Conservation (phyloP, 73 alveolate species). For the Paramecium tetraurelia region DNA sequence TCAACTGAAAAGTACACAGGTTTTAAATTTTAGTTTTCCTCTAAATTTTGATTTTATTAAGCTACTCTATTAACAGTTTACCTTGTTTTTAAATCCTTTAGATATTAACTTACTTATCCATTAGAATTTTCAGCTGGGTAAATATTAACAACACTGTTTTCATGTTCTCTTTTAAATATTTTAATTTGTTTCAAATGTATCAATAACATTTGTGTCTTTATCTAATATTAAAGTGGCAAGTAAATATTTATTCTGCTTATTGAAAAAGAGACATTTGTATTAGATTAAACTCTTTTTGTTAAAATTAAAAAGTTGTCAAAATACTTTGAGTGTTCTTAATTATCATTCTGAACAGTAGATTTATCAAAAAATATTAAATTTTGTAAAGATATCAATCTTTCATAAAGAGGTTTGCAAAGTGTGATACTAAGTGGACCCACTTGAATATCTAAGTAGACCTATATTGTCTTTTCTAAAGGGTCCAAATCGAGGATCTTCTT, state of each 20-base stretch:
- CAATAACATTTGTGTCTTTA: neutral
- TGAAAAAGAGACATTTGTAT: slow-evolving; percentile 30
- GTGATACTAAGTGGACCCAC: slow-evolving; percentile 19
- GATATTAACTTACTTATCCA: slow-evolving; percentile 28
- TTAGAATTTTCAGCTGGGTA: neutral
- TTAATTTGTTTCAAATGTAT: slow-evolving; percentile 26
- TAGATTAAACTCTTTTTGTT: slow-evolving; percentile 31
- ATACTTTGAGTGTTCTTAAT: neutral
- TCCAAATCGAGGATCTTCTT: slow-evolving; percentile 25
- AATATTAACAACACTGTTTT: slow-evolving; percentile 25
- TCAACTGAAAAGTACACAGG: slow-evolving; percentile 47
- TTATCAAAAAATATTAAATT: slow-evolving; percentile 29
- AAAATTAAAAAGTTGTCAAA: slow-evolving; percentile 8
- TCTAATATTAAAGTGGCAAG: slow-evolving; percentile 20
- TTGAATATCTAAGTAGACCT: slow-evolving; percentile 4
- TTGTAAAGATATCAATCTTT: slow-evolving; percentile 13
- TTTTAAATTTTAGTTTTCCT: slow-evolving; percentile 32
- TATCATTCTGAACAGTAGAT: neutral
- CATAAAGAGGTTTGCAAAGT: slow-evolving; percentile 30
- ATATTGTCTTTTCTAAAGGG: slow-evolving; percentile 37
- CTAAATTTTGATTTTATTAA: neutral
- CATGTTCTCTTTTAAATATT: slow-evolving; percentile 53
- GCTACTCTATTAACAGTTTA: slow-evolving; percentile 37
- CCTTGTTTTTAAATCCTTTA: slow-evolving; percentile 21
- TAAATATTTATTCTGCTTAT: neutral